Conservation (phyloP, 306 rosid genomes). For the Inga laurina region DNA sequence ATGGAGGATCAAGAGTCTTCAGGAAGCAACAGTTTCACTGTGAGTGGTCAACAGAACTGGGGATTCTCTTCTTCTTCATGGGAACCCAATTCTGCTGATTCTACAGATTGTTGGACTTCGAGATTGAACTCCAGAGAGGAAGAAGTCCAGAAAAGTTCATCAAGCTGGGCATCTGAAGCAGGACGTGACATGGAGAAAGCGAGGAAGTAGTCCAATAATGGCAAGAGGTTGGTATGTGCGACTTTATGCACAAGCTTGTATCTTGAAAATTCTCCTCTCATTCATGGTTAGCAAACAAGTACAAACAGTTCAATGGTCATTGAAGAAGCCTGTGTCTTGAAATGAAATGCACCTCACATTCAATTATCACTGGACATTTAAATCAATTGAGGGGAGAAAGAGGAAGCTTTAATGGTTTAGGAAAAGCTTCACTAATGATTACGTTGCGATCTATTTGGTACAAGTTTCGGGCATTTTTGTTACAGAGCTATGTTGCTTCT, state of each 20-base stretch:
- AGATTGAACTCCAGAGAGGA: conserved; percentile 53
- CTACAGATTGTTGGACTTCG: conserved; percentile 70
- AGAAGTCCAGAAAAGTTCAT: conserved; percentile 37
- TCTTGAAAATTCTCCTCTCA: background rate
- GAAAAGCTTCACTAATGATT: too few relatives aligned
- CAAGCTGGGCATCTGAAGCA: conserved; percentile 24
- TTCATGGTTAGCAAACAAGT: background rate
- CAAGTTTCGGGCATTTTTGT: background rate
- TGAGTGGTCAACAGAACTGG: conserved; percentile 55
- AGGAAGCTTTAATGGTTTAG: background rate
- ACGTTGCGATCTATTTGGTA: background rate
- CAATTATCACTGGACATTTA: background rate
- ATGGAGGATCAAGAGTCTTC: conserved; percentile 90
- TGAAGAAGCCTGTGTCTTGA: background rate
- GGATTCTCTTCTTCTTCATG: conserved; percentile 60
- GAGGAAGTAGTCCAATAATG: conserved; percentile 32
- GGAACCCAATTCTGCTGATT: conserved; percentile 91
- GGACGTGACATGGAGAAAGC: conserved; percentile 28
- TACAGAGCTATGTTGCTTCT: background rate
- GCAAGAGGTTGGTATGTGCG: conserved; percentile 16
- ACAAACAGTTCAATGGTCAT: background rate
- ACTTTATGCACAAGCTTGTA: background rate
- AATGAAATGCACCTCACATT: background rate
- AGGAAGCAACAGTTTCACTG: conserved; percentile 82
- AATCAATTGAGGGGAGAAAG: background rate